Evolutionary conservation across 1,284 basidiomycete species (phyloP), one percentile per base, ranked within the genome.

Genomic region (Polyporus tsugae): DNA sequence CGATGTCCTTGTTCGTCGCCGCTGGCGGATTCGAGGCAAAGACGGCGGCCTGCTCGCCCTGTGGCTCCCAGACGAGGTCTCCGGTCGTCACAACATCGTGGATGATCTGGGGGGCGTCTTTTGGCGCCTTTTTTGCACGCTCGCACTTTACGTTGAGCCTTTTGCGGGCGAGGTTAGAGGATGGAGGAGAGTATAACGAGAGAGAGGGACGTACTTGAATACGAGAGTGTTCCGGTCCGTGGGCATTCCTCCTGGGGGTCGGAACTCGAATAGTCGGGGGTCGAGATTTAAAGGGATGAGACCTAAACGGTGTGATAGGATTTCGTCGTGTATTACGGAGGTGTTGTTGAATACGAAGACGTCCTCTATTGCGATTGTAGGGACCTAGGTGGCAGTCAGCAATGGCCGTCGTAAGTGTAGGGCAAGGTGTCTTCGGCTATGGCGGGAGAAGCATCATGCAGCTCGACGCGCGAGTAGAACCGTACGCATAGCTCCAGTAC

Each of bases 331-430:
- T 22, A 60, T 60, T 5, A 60, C 58, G 39, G 58, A 60, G 36
- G 58, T 60, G 38, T 60, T 99, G 84, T 98, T 94, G 90, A 92
- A 98, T 2, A 98, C 87, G 80, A 96, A 99, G 9, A 96, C 95
- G 72, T 93, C 86, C 78, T 99, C 97, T 68, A 99, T 93, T n/a
- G 94, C 94, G 15, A 99, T 85, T 0, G 95, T 94, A 0, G 96
- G 96, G 0, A 98, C 93, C 95, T 96, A 75, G 7, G 19, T 1
- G 1, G 33, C 36, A 1, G 22, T n/a, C 39, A 29, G 22, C 19
- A 44, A 38, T 19, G 19, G 19, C 9, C 11, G 4, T n/a, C 7
- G 17, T 17, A 29, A n/a, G n/a, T 22, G 17, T 1, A 38, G 55
- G 33, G 17, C 15, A 36, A 19, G 35, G 55, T 38, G 33, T 4